phyloP scores from a whole-genome alignment of 2,329 filamentous ascomycete genomes.

The Sporothrix sp. region DNA sequence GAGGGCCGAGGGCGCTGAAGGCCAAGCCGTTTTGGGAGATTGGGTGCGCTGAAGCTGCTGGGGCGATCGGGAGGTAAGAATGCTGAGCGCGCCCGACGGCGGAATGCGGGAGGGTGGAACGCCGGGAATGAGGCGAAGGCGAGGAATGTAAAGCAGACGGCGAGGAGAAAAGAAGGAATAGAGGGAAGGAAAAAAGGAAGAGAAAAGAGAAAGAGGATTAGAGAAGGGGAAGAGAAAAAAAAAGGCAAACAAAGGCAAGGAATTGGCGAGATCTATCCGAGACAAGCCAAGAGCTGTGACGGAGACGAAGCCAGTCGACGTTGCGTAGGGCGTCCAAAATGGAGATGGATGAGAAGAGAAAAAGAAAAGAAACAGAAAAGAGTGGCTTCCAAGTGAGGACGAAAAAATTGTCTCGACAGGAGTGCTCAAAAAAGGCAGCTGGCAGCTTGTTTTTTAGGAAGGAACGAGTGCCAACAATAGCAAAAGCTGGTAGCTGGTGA shows the following conservation, averaged over 20 bases:
- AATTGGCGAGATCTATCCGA: too few species aligned
- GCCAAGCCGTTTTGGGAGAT: neutral
- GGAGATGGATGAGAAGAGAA: neutral
- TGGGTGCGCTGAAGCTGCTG: neutral
- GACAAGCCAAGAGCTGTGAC: too few species aligned
- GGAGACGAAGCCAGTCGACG: too few species aligned
- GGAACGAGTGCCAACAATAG: conserved; percentile 8
- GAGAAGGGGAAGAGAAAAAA: neutral
- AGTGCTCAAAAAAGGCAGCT: neutral
- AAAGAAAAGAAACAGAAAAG: neutral
- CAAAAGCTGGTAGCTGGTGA: conserved; percentile 1
- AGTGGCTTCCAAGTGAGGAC: too few species aligned
- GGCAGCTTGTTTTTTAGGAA: conserved; percentile 2
- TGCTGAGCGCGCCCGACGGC: neutral
- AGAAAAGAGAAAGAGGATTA: neutral
- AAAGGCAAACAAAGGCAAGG: neutral
- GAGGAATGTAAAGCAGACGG: neutral
- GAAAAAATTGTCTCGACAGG: neutral
- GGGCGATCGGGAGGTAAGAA: neutral
- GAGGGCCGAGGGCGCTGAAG: neutral
- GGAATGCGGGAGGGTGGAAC: conserved; percentile 8
- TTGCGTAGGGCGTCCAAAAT: too few species aligned
- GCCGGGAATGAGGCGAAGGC: neutral
- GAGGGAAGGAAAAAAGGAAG: neutral
- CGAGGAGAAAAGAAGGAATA: neutral